Evolutionary conservation across 345 rosid genomes (phyloP).

Genomic region (Erucastrum elatum): DNA sequence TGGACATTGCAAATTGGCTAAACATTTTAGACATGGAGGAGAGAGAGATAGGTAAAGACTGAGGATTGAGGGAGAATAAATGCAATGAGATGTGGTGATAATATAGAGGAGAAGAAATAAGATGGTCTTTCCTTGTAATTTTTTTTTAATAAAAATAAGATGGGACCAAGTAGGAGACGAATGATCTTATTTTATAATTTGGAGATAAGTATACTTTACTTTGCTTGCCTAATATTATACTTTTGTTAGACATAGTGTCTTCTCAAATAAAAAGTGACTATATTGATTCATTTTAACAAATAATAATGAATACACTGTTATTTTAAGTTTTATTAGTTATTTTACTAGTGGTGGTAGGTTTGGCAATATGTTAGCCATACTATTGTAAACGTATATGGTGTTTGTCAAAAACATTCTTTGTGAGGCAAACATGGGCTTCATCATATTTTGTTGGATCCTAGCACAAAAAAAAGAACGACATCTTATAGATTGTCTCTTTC

Average conservation of each 20-base stretch:
- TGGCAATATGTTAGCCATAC: slow-evolving; percentile 10
- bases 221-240: slow-evolving; percentile 43
- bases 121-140: background rate
- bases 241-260: slow-evolving; percentile 20
- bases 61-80: slow-evolving; percentile 12
- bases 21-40: slow-evolving; percentile 38
- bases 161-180: slow-evolving; percentile 26
- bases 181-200: slow-evolving; percentile 17
- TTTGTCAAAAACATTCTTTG: slow-evolving; percentile 33
- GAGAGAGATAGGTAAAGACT: background rate
- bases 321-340: background rate
- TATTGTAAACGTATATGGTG: slow-evolving; percentile 15
- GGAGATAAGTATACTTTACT: slow-evolving; percentile 52
- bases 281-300: slow-evolving; percentile 9
- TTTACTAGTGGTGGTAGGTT: slow-evolving; percentile 29
- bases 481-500: slow-evolving; percentile 40
- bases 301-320: background rate
- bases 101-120: slow-evolving; percentile 26
- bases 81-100: slow-evolving; percentile 27
- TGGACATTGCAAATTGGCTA: slow-evolving; percentile 34
- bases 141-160: too few relatives aligned
- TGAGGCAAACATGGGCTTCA: slow-evolving; percentile 35
- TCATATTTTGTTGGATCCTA: slow-evolving; percentile 19
- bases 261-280: slow-evolving; percentile 12
- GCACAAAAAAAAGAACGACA: slow-evolving; percentile 18